Percentiles rank a stretch among this genome's conserved stretches.
phyloP scores from a whole-genome alignment of 2,329 filamentous ascomycete genomes.

The Diaporthe australafricana region DNA sequence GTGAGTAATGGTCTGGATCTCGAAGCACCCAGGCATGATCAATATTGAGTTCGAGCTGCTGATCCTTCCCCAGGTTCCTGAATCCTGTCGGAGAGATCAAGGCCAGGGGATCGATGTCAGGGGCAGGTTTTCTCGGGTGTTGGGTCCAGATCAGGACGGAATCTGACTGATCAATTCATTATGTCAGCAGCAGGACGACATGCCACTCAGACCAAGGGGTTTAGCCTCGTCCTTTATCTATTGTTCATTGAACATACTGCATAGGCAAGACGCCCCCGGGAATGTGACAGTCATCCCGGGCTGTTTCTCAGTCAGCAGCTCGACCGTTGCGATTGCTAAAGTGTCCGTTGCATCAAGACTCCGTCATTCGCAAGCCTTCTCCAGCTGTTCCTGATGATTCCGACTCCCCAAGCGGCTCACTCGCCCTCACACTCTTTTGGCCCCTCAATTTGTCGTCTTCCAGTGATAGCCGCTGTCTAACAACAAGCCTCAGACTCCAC shows the following conservation, averaged over 20 bases:
- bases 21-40: background rate
- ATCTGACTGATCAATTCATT: background rate
- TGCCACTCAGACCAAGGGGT: too few species aligned
- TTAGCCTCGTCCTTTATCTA: too few species aligned
- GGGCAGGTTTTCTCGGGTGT: background rate
- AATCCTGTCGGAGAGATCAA: background rate
- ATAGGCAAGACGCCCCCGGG: background rate
- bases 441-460: background rate
- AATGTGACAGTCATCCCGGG: too few species aligned
- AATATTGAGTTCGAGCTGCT: background rate
- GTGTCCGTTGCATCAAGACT: too few species aligned
- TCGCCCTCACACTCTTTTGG: background rate
- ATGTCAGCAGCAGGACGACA: conserved; percentile 21
- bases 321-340: background rate
- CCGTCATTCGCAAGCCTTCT: too few species aligned
- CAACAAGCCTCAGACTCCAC: background rate
- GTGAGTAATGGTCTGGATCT: background rate
- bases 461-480: too few species aligned
- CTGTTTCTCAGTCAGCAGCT: background rate
- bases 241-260: too few species aligned
- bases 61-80: conserved; percentile 18
- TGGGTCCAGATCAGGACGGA: background rate
- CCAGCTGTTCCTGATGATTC: background rate
- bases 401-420: background rate
- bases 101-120: conserved; percentile 10